Conservation (phyloP, 108 stramenopile species). For the Cylindrotheca closterium region DNA sequence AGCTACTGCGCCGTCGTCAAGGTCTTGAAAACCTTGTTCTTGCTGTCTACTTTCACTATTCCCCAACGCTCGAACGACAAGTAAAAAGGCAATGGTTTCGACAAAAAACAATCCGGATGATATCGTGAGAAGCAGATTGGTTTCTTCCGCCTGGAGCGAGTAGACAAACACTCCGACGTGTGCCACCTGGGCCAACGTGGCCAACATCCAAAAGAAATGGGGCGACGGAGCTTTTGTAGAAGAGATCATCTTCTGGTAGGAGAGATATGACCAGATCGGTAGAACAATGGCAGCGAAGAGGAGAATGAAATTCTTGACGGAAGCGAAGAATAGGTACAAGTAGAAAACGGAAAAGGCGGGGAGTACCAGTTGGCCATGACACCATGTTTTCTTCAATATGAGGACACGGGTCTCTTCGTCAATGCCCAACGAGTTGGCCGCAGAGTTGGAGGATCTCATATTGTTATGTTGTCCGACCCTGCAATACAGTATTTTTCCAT, state of each 20-base stretch:
- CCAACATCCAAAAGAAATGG: background rate
- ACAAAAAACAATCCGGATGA: slow-evolving; percentile 32
- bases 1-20: no score
- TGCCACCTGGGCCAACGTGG: slow-evolving; percentile 12
- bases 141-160: slow-evolving; percentile 7
- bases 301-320: background rate
- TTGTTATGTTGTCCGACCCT: no score
- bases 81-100: slow-evolving; percentile 29
- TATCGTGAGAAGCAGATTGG: slow-evolving; percentile 25
- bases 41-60: no score
- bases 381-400: slow-evolving; percentile 36
- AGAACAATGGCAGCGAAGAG: slow-evolving; percentile 14
- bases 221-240: slow-evolving; percentile 4
- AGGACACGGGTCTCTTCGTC: slow-evolving; percentile 32
- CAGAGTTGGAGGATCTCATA: no score
- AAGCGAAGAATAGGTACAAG: slow-evolving; percentile 18
- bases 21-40: no score
- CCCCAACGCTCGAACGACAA: slow-evolving; percentile 19
- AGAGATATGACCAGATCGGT: slow-evolving; percentile 26
- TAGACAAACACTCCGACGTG: slow-evolving; percentile 18
- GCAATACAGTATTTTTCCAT: no score
- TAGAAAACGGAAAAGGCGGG: slow-evolving; percentile 21
- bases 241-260: slow-evolving; percentile 18
- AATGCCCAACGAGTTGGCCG: no score
- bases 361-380: slow-evolving; percentile 29